A percentile compares a stretch with the other conserved stretches of the same genome.
These are phyloP conservation scores for Paramecium octaurelia DNA, from an alignment of 73 alveolate genomes.

Conservation along the genomic window DNA sequence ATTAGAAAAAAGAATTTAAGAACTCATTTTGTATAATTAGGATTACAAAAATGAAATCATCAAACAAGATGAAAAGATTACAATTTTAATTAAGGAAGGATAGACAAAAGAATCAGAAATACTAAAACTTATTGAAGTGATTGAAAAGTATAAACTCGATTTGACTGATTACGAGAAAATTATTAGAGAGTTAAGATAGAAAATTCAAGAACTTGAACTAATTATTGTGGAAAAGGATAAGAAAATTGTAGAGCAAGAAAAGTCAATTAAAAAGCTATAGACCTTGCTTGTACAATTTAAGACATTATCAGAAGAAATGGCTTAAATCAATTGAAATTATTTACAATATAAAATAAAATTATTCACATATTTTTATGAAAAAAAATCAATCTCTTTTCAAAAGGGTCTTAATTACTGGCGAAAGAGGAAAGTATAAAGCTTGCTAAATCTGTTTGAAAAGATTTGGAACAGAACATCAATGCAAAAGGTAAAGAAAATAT, in stretches of 20 bases:
- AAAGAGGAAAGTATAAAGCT: conserved; percentile 21
- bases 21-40: background rate
- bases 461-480: conserved; percentile 7
- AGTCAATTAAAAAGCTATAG: background rate
- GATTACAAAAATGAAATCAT: background rate
- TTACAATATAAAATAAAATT: background rate
- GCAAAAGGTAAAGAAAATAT: background rate
- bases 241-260: background rate
- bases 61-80: background rate
- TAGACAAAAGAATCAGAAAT: background rate
- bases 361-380: background rate
- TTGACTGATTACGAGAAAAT: background rate
- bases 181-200: background rate
- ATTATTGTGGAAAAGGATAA: background rate
- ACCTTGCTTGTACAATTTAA: background rate
- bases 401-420: background rate
- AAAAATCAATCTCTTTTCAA: background rate
- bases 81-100: background rate
- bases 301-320: conserved; percentile 15
- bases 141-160: background rate
- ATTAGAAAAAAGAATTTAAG: background rate
- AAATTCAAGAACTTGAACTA: background rate
- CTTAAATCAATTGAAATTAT: background rate
- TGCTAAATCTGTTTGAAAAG: background rate
- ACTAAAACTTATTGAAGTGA: background rate